Base-by-base conservation (phyloP, 805 yeast genomes). In the Yarrowia sp. region DNA sequence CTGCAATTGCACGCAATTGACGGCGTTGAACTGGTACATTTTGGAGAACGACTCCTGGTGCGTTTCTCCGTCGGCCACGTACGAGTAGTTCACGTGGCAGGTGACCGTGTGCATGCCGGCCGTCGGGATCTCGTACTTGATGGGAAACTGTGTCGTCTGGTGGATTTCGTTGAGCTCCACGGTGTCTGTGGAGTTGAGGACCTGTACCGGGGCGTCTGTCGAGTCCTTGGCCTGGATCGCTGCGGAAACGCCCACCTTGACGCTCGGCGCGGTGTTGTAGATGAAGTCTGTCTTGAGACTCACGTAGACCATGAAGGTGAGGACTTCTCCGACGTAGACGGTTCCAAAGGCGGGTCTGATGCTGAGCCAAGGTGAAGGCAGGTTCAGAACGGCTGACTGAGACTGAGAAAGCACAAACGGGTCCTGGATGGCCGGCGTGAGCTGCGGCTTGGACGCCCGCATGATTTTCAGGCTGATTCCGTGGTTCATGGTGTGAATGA, bases 261-360 rank as follows among this genome's bases (percentile, higher is more conserved):
- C 58, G 24, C 38, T 29, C 13, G 58, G 42, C 5, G 27, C 24
- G 3, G 58, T 51, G 42, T 51, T 51, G 58, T 51, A 51, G 6
- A 51, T 24, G 22, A 51, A 51, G 16, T 51, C 58, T 12, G 41
- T 51, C 14, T 51, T 33, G 29, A 51, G 42, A 33, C 58, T 51
- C 21, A 67, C 64, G 12, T 65, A 63, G 16, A 72, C 47, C 42
- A 72, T 53, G 55, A 72, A 67, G 2, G 64, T 41, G 62, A 71
- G 68, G 64, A 66, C 66, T 63, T 73, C 76, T 16, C 76, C 76
- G 0, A 69, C 71, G 58, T 68, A 72, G 27, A 68, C 70, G 1
- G 65, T 64, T 21, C 71, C 71, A 56, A 67, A 62, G n/a, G 67
- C 27, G n/a, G 66, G 47, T 2, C 74, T 71, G 42, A 51, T 51